A percentile compares a stretch with the other conserved stretches of the same genome.
phyloP scores from a whole-genome alignment of 2,329 filamentous ascomycete genomes.

The Fusarium hainanense region DNA sequence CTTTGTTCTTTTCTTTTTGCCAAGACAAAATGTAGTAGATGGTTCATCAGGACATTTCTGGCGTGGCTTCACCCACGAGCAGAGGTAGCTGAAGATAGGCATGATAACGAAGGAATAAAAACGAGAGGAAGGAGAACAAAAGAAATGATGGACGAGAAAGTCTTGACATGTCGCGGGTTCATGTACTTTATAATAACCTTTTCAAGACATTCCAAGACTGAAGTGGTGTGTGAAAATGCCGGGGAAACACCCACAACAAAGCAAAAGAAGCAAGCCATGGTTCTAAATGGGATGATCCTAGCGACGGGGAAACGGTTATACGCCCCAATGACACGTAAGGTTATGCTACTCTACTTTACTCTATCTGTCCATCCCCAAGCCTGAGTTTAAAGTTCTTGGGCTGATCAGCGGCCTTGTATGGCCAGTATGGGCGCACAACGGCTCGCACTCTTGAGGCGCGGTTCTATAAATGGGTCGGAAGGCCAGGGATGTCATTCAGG shows the following conservation, averaged over 20 bases:
- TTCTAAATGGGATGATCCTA: slow-evolving; percentile 28
- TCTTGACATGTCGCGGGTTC: neutral
- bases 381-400: slow-evolving; percentile 18
- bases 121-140: slow-evolving; percentile 4
- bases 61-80: slow-evolving; percentile 41
- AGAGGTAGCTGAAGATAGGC: slow-evolving; percentile 40
- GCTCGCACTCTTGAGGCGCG: slow-evolving; percentile 18
- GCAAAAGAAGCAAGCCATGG: slow-evolving; percentile 11
- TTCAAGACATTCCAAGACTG: slow-evolving; percentile 2
- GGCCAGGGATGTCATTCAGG: slow-evolving; percentile 1
- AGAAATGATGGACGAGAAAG: neutral
- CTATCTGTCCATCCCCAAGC: neutral
- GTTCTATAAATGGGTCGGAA: slow-evolving; percentile 42
- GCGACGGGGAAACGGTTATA: slow-evolving; percentile 30
- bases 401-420: slow-evolving; percentile 2
- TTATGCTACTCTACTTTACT: slow-evolving; percentile 3
- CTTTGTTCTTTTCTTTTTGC: slow-evolving; percentile 39
- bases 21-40: slow-evolving; percentile 32
- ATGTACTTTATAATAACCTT: slow-evolving; percentile 18
- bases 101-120: slow-evolving; percentile 14
- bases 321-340: slow-evolving; percentile 41
- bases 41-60: slow-evolving; percentile 29
- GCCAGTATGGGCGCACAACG: slow-evolving; percentile 17
- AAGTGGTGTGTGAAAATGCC: slow-evolving; percentile 25
- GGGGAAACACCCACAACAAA: slow-evolving; percentile 21